phyloP scores from a whole-genome alignment of 805 yeast genomes.

The Lachancea nothofagi region DNA sequence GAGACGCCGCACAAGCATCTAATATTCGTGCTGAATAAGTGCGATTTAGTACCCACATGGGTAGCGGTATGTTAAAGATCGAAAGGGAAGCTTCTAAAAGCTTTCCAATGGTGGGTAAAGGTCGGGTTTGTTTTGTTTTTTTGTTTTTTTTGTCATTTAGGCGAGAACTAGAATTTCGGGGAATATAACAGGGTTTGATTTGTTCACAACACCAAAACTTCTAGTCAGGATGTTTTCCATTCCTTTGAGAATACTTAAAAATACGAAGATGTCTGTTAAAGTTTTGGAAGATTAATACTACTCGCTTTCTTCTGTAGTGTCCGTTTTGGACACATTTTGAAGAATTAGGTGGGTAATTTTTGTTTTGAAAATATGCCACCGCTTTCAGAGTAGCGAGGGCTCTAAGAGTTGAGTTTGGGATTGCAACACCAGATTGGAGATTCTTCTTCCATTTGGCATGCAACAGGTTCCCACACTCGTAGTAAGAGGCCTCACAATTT shows the following conservation, averaged over 20 bases:
- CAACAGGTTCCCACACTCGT: conserved; percentile 48
- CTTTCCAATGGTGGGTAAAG: no score
- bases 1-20: conserved; percentile 97
- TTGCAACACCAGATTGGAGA: neutral
- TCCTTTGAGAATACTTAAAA: conserved; percentile 17
- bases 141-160: conserved; percentile 9
- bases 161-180: conserved; percentile 6
- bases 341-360: conserved; percentile 38
- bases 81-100: no score
- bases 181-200: conserved; percentile 1
- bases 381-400: conserved; percentile 41
- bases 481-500: conserved; percentile 80
- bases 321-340: conserved; percentile 34
- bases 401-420: conserved; percentile 75
- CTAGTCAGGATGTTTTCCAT: conserved; percentile 63
- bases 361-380: conserved; percentile 41
- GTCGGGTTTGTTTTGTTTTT: no score
- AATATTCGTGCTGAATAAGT: conserved; percentile 89
- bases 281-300: conserved; percentile 83
- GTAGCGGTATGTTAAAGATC: conserved; percentile 81
- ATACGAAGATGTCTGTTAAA: conserved; percentile 86
- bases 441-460: no score
- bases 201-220: conserved; percentile 60
- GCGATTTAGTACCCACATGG: conserved; percentile 98
- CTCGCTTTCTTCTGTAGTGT: conserved; percentile 41